Evolutionary conservation across 1,284 basidiomycete genomes (phyloP).

Genomic region (Leccinum fallax): DNA sequence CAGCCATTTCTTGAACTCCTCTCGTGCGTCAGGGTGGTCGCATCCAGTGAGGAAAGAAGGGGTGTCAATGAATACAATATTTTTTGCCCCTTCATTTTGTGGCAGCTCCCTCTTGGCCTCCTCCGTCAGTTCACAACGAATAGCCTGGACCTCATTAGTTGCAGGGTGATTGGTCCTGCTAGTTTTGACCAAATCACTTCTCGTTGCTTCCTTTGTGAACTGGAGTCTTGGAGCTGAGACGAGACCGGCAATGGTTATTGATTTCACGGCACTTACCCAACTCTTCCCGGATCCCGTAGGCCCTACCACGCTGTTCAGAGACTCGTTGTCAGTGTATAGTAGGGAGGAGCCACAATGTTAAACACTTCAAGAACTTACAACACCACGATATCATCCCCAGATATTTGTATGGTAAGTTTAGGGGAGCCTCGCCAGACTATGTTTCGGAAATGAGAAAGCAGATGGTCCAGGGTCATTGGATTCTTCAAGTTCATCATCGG

Average conservation of each 20-base stretch:
- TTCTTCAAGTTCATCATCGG: neutral
- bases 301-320: constrained; percentile 19
- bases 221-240: constrained; percentile 5
- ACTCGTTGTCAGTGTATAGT: neutral
- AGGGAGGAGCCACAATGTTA: neutral
- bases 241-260: neutral
- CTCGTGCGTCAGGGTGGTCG: constrained; percentile 6
- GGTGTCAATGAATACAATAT: constrained; percentile 23
- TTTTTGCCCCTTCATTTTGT: constrained; percentile 2
- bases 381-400: constrained; percentile 19
- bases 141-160: constrained; percentile 18
- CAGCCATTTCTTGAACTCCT: constrained; percentile 14
- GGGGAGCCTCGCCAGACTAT: constrained; percentile 16
- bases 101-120: constrained; percentile 9
- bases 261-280: constrained; percentile 20
- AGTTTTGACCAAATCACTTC: constrained; percentile 3
- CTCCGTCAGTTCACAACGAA: constrained; percentile 22
- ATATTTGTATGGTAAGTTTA: constrained; percentile 4
- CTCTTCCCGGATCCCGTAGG: constrained; percentile 30
- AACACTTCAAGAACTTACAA: constrained; percentile 16
- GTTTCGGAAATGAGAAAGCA: constrained; percentile 6
- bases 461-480: neutral
- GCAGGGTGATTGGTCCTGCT: constrained; percentile 16
- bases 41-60: constrained; percentile 24
- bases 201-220: constrained; percentile 22